Conservation (phyloP, 2,329 filamentous ascomycete genomes). For the Lachnellula occidentalis region DNA sequence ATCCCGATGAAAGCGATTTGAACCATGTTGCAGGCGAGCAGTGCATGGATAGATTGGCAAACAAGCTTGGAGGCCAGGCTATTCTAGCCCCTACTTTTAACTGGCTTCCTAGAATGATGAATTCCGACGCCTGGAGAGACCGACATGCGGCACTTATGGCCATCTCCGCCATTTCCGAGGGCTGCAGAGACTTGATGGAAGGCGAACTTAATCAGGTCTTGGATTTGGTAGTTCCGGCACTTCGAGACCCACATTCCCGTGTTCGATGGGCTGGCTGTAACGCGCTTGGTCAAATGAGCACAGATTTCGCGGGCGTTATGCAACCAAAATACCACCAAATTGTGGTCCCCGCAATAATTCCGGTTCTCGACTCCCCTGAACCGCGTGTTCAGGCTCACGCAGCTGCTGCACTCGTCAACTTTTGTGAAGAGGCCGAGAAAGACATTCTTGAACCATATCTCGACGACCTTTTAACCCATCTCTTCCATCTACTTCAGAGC, state of each 20-base stretch:
- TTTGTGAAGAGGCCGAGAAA: slow-evolving; percentile 97
- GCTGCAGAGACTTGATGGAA: slow-evolving; percentile 92
- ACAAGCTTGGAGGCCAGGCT: slow-evolving; percentile 92
- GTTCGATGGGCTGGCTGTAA: slow-evolving; percentile 98
- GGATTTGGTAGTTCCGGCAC: slow-evolving; percentile 85
- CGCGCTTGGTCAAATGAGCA: slow-evolving; percentile 99
- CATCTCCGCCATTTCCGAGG: slow-evolving; percentile 96
- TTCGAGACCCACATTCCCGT: slow-evolving; percentile 84
- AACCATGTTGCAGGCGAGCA: slow-evolving; percentile 98
- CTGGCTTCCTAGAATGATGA: slow-evolving; percentile 98
- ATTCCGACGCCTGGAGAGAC: slow-evolving; percentile 88
- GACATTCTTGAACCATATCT: slow-evolving; percentile 87
- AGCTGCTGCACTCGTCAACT: slow-evolving; percentile 96
- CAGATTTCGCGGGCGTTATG: slow-evolving; percentile 97
- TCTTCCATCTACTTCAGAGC: slow-evolving; percentile 84
- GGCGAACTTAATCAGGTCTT: slow-evolving; percentile 91
- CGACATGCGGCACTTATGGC: slow-evolving; percentile 97
- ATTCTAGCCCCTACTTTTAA: slow-evolving; percentile 90
- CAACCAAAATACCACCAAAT: slow-evolving; percentile 89
- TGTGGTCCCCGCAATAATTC: slow-evolving; percentile 86
- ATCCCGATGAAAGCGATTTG: slow-evolving; percentile 90
- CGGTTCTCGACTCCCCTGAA: slow-evolving; percentile 83
- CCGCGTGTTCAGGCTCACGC: slow-evolving; percentile 95
- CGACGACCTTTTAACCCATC: slow-evolving; percentile 75
- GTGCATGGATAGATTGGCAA: slow-evolving; percentile 94